phyloP scores from a whole-genome alignment of 140 eudicot genomes.

The Ambrosia hybrid region DNA sequence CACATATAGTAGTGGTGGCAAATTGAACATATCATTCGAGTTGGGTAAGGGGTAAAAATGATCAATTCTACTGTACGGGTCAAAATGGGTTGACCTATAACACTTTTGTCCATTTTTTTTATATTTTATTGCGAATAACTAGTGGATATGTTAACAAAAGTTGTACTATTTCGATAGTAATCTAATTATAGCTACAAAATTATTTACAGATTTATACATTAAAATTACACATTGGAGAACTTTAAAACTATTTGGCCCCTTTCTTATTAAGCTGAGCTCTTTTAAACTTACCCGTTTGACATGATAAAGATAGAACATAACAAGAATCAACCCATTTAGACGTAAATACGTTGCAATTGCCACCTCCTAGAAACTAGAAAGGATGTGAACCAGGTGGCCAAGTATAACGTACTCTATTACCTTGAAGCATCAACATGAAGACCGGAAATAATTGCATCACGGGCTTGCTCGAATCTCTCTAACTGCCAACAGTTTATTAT shows the following conservation, averaged over 20 bases:
- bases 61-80: not conserved
- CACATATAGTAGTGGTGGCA: not conserved
- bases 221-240: not conserved
- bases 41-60: not conserved
- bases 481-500: conserved; percentile 52
- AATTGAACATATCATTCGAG: not conserved
- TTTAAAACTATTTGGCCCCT: not conserved
- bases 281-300: too few species aligned
- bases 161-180: not conserved
- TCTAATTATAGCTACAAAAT: not conserved
- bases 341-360: too few species aligned
- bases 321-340: too few species aligned
- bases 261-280: too few species aligned
- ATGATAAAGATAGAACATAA: too few species aligned
- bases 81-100: conserved; percentile 5
- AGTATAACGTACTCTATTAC: conserved; percentile 34
- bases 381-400: too few species aligned
- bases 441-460: conserved; percentile 67
- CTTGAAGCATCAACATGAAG: conserved; percentile 84
- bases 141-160: not conserved
- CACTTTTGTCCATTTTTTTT: not conserved
- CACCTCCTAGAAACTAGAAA: too few species aligned
- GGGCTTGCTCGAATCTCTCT: conserved; percentile 85
- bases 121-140: not conserved
- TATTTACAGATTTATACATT: not conserved